Conservation (phyloP, 108 stramenopile species). For the Cylindrotheca fusiformis region DNA sequence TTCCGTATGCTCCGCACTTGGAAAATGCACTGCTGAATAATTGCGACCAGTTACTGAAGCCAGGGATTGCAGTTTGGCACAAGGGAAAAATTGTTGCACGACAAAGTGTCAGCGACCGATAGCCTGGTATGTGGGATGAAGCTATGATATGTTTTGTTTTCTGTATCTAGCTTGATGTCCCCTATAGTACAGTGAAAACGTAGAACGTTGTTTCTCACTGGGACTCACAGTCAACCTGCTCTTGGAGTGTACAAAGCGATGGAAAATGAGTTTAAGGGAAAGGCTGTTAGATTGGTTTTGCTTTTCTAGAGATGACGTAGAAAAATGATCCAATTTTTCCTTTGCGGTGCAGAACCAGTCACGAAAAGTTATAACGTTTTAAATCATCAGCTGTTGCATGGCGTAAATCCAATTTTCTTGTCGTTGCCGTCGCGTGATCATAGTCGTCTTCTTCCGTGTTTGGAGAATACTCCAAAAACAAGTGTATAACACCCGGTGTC, state of each 20-base stretch:
- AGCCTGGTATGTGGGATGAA: conserved; percentile 57
- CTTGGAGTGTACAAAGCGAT: too few species aligned
- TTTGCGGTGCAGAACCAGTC: neutral
- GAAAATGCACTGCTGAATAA: conserved; percentile 37
- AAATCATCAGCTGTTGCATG: neutral
- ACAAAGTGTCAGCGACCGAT: conserved; percentile 41
- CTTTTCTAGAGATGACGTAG: conserved; percentile 45
- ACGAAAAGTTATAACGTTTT: too few species aligned
- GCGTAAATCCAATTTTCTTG: neutral
- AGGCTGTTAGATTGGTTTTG: neutral
- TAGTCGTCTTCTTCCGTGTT: neutral
- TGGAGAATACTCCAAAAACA: neutral
- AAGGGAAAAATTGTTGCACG: conserved; percentile 59
- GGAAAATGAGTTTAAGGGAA: neutral
- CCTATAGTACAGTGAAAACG: too few species aligned
- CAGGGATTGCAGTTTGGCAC: neutral
- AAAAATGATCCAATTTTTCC: neutral
- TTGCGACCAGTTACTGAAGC: neutral
- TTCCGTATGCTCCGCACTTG: conserved; percentile 67
- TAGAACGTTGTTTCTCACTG: too few species aligned
- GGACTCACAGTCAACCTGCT: too few species aligned
- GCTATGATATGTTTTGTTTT: conserved; percentile 65
- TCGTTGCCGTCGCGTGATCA: neutral
- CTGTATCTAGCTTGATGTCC: neutral
- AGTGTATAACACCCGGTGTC: neutral